A percentile compares a stretch with the other conserved stretches of the same genome.
Conservation (phyloP, 2,329 filamentous ascomycete genomes). For the Fusarium sp. region DNA sequence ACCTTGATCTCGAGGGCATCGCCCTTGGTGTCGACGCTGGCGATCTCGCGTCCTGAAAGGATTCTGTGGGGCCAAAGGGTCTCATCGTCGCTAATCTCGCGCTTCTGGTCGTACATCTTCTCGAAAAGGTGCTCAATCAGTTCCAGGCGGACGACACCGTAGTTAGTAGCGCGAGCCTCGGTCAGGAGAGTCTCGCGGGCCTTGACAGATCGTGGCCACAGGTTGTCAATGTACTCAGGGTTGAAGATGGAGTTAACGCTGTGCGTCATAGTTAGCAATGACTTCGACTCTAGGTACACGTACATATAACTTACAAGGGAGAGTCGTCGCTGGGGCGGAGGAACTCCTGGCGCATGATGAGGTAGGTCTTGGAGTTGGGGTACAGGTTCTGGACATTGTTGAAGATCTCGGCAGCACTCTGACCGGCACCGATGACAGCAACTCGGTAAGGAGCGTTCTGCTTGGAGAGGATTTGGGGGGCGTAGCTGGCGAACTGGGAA, state of each 20-base stretch:
- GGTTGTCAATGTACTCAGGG: constrained; percentile 80
- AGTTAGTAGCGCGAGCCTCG: constrained; percentile 88
- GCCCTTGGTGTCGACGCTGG: constrained; percentile 65
- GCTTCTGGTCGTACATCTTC: constrained; percentile 85
- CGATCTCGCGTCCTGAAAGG: constrained; percentile 73
- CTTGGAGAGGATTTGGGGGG: constrained; percentile 69
- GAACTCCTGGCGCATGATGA: constrained; percentile 86
- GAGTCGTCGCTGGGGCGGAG: constrained; percentile 93
- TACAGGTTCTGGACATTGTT: constrained; percentile 86
- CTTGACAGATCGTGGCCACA: constrained; percentile 74
- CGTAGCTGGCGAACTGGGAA: constrained; percentile 79
- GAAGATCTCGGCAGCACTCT: constrained; percentile 96
- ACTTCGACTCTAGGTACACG: not conserved
- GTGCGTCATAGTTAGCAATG: constrained; percentile 43
- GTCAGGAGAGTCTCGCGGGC: constrained; percentile 70
- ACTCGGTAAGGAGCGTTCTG: constrained; percentile 72
- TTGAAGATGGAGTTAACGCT: constrained; percentile 98
- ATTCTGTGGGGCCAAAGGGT: constrained; percentile 85
- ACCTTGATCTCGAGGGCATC: constrained; percentile 70
- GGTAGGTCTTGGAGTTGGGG: constrained; percentile 79
- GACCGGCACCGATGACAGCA: constrained; percentile 87
- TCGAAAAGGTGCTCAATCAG: constrained; percentile 91
- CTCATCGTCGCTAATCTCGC: constrained; percentile 75
- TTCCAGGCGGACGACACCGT: constrained; percentile 90
- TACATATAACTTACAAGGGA: constrained; percentile 76